phyloP scores from a whole-genome alignment of 1,139 yeast species.

The Kodamaea plutei region DNA sequence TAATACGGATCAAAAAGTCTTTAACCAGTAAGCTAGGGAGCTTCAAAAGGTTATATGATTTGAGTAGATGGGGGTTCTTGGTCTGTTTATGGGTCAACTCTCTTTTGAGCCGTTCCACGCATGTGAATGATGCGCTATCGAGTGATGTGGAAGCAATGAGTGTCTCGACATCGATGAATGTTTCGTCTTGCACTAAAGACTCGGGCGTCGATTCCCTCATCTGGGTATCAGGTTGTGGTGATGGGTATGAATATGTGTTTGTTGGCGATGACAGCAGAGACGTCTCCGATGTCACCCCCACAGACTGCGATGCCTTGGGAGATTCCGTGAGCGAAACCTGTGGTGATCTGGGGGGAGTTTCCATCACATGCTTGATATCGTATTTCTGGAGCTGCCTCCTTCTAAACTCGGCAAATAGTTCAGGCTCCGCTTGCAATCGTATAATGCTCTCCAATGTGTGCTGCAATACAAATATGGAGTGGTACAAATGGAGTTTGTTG shows the following conservation, averaged over 20 bases:
- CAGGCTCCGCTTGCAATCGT: constrained; percentile 25
- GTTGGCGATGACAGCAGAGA: too few species aligned
- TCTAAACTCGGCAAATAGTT: constrained; percentile 25
- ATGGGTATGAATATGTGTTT: too few species aligned
- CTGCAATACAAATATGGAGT: constrained; percentile 33
- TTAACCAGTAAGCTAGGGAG: constrained; percentile 35
- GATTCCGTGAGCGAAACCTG: constrained; percentile 1
- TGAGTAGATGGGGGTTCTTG: constrained; percentile 29
- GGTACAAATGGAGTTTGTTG: constrained; percentile 33
- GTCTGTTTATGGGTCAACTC: constrained; percentile 4
- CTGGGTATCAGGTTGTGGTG: too few species aligned
- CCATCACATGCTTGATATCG: too few species aligned
- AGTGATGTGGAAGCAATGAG: constrained; percentile 3
- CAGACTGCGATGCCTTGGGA: too few species aligned
- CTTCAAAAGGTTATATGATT: constrained; percentile 32
- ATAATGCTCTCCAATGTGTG: constrained; percentile 33
- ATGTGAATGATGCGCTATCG: constrained; percentile 5
- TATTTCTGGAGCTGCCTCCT: constrained; percentile 23
- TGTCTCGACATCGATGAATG: not conserved
- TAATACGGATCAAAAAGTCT: constrained; percentile 35
- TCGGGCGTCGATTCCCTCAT: constrained; percentile 6
- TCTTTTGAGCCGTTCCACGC: constrained; percentile 3
- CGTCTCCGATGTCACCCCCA: too few species aligned
- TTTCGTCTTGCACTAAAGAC: constrained; percentile 4
- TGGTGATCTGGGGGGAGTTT: too few species aligned